phyloP scores from a whole-genome alignment of 768 basidiomycete species.

The Gloeophyllum trabeum region DNA sequence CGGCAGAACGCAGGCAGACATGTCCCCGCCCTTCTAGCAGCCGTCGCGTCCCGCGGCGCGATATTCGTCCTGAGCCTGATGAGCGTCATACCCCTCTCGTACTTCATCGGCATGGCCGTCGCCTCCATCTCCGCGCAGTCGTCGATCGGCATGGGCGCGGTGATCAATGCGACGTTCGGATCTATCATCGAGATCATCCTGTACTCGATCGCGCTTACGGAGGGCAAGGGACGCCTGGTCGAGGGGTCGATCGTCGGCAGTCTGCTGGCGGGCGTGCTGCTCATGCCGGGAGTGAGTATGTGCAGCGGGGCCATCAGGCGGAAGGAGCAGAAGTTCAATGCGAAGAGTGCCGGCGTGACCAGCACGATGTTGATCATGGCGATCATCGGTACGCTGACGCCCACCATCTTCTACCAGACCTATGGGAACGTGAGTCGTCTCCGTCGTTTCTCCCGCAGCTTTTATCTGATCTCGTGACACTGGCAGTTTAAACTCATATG shows the following conservation, averaged over 20 bases:
- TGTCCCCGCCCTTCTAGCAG: conserved; percentile 51
- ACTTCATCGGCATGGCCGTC: conserved; percentile 99
- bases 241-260: conserved; percentile 96
- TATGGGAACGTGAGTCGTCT: conserved; percentile 78
- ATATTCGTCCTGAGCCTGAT: conserved; percentile 80
- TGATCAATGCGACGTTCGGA: conserved; percentile 98
- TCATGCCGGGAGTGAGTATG: conserved; percentile 98
- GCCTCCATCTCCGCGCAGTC: conserved; percentile 98
- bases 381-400: conserved; percentile 90
- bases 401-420: conserved; percentile 95
- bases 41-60: conserved; percentile 62
- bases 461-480: conserved; percentile 11
- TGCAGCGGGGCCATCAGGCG: conserved; percentile 75
- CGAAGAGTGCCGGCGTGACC: conserved; percentile 97
- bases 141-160: conserved; percentile 98
- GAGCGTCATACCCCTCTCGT: conserved; percentile 92
- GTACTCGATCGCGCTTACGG: conserved; percentile 81
- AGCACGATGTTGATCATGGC: conserved; percentile 99
- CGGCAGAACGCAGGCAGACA: conserved; percentile 39
- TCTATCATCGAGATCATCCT: conserved; percentile 97
- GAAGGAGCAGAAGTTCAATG: conserved; percentile 98
- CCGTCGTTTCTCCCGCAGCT: conserved; percentile 2
- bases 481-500: conserved; percentile 86
- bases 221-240: conserved; percentile 86
- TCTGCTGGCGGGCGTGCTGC: conserved; percentile 86